A percentile compares a stretch with the other conserved stretches of the same genome.
Evolutionary conservation across 345 rosid genomes (phyloP).

Genomic region (Ceriops decandra): DNA sequence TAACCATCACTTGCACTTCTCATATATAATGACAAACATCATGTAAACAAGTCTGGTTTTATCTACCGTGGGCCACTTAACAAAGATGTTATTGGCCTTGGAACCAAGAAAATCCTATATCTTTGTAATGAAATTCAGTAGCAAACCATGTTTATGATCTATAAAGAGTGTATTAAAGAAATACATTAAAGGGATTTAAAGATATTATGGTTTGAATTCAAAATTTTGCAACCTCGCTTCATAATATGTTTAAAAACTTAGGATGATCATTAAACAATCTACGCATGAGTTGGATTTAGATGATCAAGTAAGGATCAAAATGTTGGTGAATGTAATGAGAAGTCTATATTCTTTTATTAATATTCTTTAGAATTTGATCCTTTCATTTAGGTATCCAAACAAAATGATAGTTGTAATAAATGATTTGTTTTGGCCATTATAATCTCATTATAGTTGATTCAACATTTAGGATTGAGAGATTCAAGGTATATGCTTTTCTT

Average conservation of each 20-base stretch:
- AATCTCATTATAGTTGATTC: slow-evolving; percentile 82
- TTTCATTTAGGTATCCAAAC: slow-evolving; percentile 90
- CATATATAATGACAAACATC: slow-evolving; percentile 73
- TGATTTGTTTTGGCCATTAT: slow-evolving; percentile 81
- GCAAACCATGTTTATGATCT: slow-evolving; percentile 89
- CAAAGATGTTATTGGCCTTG: slow-evolving; percentile 92
- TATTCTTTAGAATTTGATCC: slow-evolving; percentile 68
- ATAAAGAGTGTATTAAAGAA: slow-evolving; percentile 88
- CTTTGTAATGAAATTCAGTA: slow-evolving; percentile 79
- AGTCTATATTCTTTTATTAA: slow-evolving; percentile 79
- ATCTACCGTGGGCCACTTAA: slow-evolving; percentile 93
- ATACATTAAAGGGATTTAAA: slow-evolving; percentile 88
- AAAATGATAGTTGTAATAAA: slow-evolving; percentile 92
- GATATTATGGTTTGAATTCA: slow-evolving; percentile 72
- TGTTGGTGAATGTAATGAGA: slow-evolving; percentile 91
- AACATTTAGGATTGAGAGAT: slow-evolving; percentile 83
- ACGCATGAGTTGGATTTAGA: slow-evolving; percentile 88
- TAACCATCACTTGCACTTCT: slow-evolving; percentile 75
- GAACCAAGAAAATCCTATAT: slow-evolving; percentile 87
- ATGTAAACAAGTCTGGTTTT: slow-evolving; percentile 81
- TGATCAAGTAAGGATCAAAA: slow-evolving; percentile 83
- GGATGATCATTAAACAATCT: slow-evolving; percentile 80
- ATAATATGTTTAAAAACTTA: slow-evolving; percentile 86
- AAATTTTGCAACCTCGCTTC: slow-evolving; percentile 72
- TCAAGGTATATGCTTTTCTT: slow-evolving; percentile 49